Percentiles rank a stretch among this genome's conserved stretches.
These are phyloP conservation scores for Ceratocystis huliohia DNA, from an alignment of 2,329 filamentous ascomycete genomes.

Conservation along the genomic window DNA sequence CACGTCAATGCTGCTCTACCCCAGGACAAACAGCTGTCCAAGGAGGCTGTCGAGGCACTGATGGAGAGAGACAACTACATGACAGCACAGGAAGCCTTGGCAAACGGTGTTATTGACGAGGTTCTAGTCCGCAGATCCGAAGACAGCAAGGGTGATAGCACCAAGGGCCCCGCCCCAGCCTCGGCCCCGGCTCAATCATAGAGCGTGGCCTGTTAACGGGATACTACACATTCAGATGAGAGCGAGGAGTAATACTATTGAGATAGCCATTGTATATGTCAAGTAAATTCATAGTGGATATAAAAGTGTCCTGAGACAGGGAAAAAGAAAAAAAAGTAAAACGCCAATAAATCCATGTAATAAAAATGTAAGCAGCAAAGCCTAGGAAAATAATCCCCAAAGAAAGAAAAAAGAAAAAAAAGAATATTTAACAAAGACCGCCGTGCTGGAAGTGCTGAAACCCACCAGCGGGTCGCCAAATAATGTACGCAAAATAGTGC, in stretches of 20 bases:
- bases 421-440: not conserved
- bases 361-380: not conserved
- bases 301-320: not conserved
- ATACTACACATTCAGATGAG: not conserved
- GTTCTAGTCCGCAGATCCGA: constrained; percentile 41
- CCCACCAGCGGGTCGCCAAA: not conserved
- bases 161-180: not conserved
- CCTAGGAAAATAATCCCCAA: not conserved
- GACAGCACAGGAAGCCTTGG: constrained; percentile 73
- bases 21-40: constrained; percentile 61
- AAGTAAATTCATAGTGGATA: constrained; percentile 7
- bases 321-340: not conserved
- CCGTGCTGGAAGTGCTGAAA: not conserved
- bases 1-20: constrained; percentile 71
- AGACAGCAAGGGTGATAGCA: not conserved
- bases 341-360: not conserved
- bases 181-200: not conserved
- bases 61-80: constrained; percentile 98
- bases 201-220: not conserved
- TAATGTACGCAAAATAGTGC: not conserved
- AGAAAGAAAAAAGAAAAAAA: not conserved
- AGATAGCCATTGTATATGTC: not conserved
- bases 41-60: constrained; percentile 69
- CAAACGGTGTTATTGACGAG: constrained; percentile 84
- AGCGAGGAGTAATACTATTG: not conserved